Conservation (phyloP, 23 red algal species). For the Gracilaria domingensis region DNA sequence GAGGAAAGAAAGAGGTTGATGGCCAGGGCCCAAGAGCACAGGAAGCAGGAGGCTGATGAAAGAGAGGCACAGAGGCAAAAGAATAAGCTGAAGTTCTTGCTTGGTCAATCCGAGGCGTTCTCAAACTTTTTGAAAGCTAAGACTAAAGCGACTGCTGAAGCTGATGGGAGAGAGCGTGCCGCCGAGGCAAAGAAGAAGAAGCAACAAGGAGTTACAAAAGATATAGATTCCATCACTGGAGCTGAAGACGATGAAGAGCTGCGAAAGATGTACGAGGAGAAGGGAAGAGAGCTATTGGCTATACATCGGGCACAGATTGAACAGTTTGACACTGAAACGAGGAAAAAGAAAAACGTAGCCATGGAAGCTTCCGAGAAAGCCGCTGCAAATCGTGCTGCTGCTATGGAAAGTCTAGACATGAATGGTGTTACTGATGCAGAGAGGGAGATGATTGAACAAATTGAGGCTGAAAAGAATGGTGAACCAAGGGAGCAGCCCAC, state of each 20-base stretch:
- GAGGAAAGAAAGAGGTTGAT: slow-evolving; percentile 77
- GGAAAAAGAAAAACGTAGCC: slow-evolving; percentile 56
- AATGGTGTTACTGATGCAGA: slow-evolving; percentile 64
- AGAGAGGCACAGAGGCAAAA: slow-evolving; percentile 88
- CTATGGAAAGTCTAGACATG: slow-evolving; percentile 63
- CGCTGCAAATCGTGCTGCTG: slow-evolving; percentile 71
- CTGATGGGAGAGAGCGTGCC: slow-evolving; percentile 37
- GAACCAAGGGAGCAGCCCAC: background rate
- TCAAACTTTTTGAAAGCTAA: slow-evolving; percentile 86
- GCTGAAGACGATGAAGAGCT: slow-evolving; percentile 78
- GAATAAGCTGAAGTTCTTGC: slow-evolving; percentile 90
- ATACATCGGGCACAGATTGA: slow-evolving; percentile 63
- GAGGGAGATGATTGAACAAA: slow-evolving; percentile 46
- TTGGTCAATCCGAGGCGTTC: slow-evolving; percentile 89
- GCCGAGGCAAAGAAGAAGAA: slow-evolving; percentile 45
- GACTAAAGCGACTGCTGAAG: slow-evolving; percentile 81
- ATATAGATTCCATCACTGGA: slow-evolving; percentile 79
- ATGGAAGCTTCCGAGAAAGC: slow-evolving; percentile 66
- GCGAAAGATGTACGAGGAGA: slow-evolving; percentile 54
- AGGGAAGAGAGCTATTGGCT: slow-evolving; percentile 58
- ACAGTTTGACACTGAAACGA: slow-evolving; percentile 69
- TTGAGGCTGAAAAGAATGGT: slow-evolving; percentile 45
- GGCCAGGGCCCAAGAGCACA: slow-evolving; percentile 68
- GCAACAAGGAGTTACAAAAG: slow-evolving; percentile 5
- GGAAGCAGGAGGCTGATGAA: slow-evolving; percentile 79